Evolutionary conservation across 805 yeast genomes (phyloP), one percentile per base, ranked within the genome.

Genomic region (Ogataea siamensis): DNA sequence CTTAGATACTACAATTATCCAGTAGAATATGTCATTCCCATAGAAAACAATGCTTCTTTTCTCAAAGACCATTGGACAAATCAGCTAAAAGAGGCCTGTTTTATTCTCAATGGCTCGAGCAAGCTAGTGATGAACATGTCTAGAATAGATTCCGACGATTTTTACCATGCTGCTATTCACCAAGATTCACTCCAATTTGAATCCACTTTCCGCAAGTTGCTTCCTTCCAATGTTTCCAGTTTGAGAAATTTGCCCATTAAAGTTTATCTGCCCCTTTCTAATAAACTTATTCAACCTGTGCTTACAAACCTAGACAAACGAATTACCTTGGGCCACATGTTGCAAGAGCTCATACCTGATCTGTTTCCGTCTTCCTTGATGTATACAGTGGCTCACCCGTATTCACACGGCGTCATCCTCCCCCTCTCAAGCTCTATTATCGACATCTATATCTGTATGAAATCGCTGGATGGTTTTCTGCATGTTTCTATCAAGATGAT

Each of bases 21-120:
- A 2, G 34, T 45, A 0, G 71, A 67, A 4, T 58, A 64, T 18
- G 50, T 82, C 15, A 63, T 76, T 10, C 68, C 76, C 32, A 38
- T 60, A 2, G 51, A 50, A 2, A 33, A 43, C 1, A 37, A 40
- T 7, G 18, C 36, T 5, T 50, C 23, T 7, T 54, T 68, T 9
- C 47, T 77, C 41, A 68, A 61, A 30, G 73, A 70, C 34, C 70
- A 75, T 34, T 80, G 93, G 81, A 64, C 80, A 43, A 88, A 91
- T 55, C 87, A 79, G 42, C 63, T 87, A 55, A 91, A 93, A 53
- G 97, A 91, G 54, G 74, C 87, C 4, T 78, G 87, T 51, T 87
- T 71, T 52, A 76, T 87, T 0, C 58, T 84, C 24, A 78, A 81
- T 47, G 95, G 95, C 0, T 73, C 77, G n/a, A 72, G 95, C 5